A percentile compares a stretch with the other conserved stretches of the same genome.
Evolutionary conservation across 331 rosid species (phyloP).

Genomic region (Pyrus hybrid): DNA sequence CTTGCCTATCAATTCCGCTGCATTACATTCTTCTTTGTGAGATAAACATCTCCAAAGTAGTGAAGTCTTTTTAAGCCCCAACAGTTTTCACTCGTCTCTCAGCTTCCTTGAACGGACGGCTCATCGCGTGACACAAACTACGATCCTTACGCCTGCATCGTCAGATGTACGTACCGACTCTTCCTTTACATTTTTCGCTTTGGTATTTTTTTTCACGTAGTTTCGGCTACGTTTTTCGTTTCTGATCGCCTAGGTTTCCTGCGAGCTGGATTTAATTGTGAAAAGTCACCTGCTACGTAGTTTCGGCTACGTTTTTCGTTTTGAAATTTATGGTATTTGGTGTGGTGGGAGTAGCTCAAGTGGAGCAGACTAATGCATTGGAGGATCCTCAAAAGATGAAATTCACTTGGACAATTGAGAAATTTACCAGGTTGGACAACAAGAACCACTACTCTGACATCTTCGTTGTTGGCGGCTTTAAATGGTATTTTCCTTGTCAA

Average conservation of each 20-base stretch:
- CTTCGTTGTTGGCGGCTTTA: slow-evolving; percentile 53
- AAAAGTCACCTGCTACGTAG: background rate
- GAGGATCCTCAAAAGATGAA: slow-evolving; percentile 28
- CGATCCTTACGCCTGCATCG: slow-evolving; percentile 39
- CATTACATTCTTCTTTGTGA: too few species aligned
- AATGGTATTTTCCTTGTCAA: slow-evolving; percentile 43
- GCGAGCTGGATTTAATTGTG: background rate
- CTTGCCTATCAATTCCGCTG: too few species aligned
- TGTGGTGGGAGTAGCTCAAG: slow-evolving; percentile 25
- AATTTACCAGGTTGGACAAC: slow-evolving; percentile 48
- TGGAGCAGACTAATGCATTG: slow-evolving; percentile 38
- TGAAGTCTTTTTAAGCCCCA: too few species aligned
- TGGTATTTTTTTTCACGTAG: too few species aligned
- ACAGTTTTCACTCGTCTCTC: slow-evolving; percentile 17
- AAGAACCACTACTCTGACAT: slow-evolving; percentile 53
- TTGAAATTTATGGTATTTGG: background rate
- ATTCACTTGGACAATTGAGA: slow-evolving; percentile 66
- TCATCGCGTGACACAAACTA: slow-evolving; percentile 28
- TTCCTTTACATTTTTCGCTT: background rate
- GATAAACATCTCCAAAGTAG: too few species aligned
- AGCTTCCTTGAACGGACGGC: slow-evolving; percentile 40
- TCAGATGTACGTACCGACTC: slow-evolving; percentile 27
- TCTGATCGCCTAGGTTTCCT: slow-evolving; percentile 20
- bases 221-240: background rate
- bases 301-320: too few species aligned